Evolutionary conservation across 108 stramenopile genomes (phyloP), one percentile per base, ranked within the genome.

Genomic region (Chaetoceros tenuissimus): DNA sequence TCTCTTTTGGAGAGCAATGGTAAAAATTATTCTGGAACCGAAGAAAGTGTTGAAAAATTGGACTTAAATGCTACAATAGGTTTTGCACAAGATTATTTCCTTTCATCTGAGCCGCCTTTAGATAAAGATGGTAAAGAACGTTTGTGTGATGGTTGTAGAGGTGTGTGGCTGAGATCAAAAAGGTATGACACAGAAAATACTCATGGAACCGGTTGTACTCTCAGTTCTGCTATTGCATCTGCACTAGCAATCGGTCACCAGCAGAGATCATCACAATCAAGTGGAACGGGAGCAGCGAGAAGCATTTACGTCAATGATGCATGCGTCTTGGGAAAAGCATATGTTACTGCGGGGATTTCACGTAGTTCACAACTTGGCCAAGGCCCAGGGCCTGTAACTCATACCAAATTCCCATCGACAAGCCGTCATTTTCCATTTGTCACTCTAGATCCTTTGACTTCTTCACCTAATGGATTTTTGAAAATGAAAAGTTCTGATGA

Each of bases 191-290:
- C 92, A 1, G 66, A 69, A n/a, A 63, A 89, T 57, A 89, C 91
- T 0, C 91, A 93, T 66, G 91, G 91, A 17, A 93, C 91, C 10
- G 91, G 91, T 31, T 96, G 95, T 63, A 94, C 93, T 19, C 72
- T 96, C 13, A 88, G 85, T 5, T 85, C 92, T 7, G 81, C 92
- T 2, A 82, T 94, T 66, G 89, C 92, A 17, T 72, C 93, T 16
- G 87, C 88, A 24, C 72, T 91, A 60, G 90, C 84, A 22, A 63
- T 86, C 52, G 88, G 88, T 10, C 75, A 80, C 55, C 59, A 69
- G 49, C 64, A 74, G 58, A 63, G 81, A 34, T 54, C 68, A 55
- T 29, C 55, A 17, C 60, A 50, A 17, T 51, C 48, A 17, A 70
- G 72, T 17, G 77, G 81, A 19, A 81, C 64, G 0, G 78, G 81